Evolutionary conservation across 371 early-diverging fungal species (phyloP).

Genomic region (Parasitella parasitica): DNA sequence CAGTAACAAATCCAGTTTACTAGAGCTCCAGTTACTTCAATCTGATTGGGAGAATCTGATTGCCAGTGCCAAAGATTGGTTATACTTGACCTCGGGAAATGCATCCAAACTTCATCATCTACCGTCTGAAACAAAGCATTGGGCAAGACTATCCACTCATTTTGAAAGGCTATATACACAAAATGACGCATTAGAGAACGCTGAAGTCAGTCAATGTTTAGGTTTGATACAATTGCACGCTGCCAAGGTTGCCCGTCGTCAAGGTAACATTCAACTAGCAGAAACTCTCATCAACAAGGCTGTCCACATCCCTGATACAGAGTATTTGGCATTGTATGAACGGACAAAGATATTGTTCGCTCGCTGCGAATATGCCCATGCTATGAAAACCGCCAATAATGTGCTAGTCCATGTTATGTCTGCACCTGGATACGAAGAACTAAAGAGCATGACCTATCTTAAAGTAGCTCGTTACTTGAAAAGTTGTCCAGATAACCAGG

Average conservation of each 20-base stretch:
- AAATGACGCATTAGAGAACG: neutral
- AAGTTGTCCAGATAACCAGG: slow-evolving; percentile 18
- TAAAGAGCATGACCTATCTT: slow-evolving; percentile 30
- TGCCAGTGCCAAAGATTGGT: slow-evolving; percentile 23
- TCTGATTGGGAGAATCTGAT: slow-evolving; percentile 10
- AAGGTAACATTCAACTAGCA: slow-evolving; percentile 26
- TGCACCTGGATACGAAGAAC: slow-evolving; percentile 3
- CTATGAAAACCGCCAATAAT: slow-evolving; percentile 19
- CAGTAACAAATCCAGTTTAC: slow-evolving; percentile 15
- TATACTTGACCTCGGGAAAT: neutral
- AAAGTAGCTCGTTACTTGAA: slow-evolving; percentile 29
- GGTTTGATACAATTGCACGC: slow-evolving; percentile 20
- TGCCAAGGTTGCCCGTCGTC: slow-evolving; percentile 33
- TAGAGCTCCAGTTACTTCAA: slow-evolving; percentile 30
- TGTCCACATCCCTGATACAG: slow-evolving; percentile 1
- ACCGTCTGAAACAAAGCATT: slow-evolving; percentile 27
- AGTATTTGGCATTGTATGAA: slow-evolving; percentile 30
- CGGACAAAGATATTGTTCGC: slow-evolving; percentile 23
- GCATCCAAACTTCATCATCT: neutral
- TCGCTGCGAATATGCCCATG: slow-evolving; percentile 12
- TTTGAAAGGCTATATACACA: slow-evolving; percentile 9
- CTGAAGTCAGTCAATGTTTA: neutral
- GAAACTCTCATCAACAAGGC: slow-evolving; percentile 17
- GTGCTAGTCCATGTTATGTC: slow-evolving; percentile 12
- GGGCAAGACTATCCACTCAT: slow-evolving; percentile 22